phyloP scores from a whole-genome alignment of 306 rosid species.

The Albizia julibrissin region DNA sequence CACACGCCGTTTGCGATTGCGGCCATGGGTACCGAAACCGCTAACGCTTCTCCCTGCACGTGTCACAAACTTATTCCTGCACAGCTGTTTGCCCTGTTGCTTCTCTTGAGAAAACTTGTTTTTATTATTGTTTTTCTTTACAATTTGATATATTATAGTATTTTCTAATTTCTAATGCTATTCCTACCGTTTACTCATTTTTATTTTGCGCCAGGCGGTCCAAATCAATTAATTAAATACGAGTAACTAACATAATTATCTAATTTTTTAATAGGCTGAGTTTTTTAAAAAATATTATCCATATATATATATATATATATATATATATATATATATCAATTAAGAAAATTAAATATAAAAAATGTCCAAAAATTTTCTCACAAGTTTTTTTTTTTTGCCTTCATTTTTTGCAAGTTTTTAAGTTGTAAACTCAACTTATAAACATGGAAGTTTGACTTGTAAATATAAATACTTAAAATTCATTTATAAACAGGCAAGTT shows the following conservation, averaged over 20 bases:
- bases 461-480: no score
- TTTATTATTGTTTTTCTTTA: background rate
- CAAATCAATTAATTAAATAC: background rate
- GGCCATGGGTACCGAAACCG: constrained; percentile 39
- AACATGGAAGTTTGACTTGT: no score
- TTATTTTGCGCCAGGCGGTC: background rate
- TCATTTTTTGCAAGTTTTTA: no score
- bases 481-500: background rate
- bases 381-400: no score
- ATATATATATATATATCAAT: no score
- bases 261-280: no score
- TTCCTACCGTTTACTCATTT: background rate
- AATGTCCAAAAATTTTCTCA: no score
- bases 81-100: background rate
- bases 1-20: constrained; percentile 38
- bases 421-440: no score
- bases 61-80: constrained; percentile 30
- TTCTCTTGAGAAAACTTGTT: background rate
- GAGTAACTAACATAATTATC: background rate
- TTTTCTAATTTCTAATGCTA: background rate
- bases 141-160: background rate
- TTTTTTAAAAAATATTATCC: no score
- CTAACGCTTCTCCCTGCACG: constrained; percentile 45
- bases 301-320: no score
- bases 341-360: no score